Percentiles rank a stretch among this genome's conserved stretches.
phyloP scores from a whole-genome alignment of 441 rosid genomes.

The Erysimum pusillum region DNA sequence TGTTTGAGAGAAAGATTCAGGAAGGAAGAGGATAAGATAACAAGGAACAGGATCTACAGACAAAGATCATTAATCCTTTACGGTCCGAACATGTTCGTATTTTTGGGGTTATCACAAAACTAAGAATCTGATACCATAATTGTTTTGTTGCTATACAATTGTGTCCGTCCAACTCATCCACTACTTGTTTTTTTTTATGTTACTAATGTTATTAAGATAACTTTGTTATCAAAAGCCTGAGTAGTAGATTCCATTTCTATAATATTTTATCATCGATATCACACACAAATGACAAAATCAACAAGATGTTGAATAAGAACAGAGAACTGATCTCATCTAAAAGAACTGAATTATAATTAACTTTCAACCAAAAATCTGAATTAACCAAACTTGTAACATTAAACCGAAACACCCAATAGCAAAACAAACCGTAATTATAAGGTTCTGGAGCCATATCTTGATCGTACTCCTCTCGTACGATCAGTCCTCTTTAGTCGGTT shows the following conservation, averaged over 20 bases:
- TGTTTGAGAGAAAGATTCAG: slow-evolving; percentile 24
- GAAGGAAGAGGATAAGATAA: slow-evolving; percentile 35
- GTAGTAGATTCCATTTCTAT: not conserved
- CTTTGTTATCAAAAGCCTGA: not conserved
- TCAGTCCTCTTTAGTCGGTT: too few species aligned
- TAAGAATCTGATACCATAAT: slow-evolving; percentile 40
- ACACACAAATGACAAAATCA: not conserved
- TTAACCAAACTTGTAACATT: too few species aligned
- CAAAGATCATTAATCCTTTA: slow-evolving; percentile 20
- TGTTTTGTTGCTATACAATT: slow-evolving; percentile 21
- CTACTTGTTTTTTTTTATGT: too few species aligned
- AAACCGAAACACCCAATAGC: too few species aligned
- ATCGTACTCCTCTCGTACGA: too few species aligned
- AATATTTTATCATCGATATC: not conserved
- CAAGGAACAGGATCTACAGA: slow-evolving; percentile 30
- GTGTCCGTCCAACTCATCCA: not conserved
- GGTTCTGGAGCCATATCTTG: too few species aligned
- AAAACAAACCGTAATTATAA: too few species aligned
- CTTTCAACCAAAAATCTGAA: too few species aligned
- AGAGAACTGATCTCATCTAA: not conserved
- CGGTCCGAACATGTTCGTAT: slow-evolving; percentile 10
- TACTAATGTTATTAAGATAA: not conserved
- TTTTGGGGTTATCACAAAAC: not conserved
- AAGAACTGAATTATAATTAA: not conserved
- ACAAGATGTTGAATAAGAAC: not conserved